A percentile compares a stretch with the other conserved stretches of the same genome.
Conservation (phyloP, 2,329 filamentous ascomycete genomes). For the Botrytis elliptica region DNA sequence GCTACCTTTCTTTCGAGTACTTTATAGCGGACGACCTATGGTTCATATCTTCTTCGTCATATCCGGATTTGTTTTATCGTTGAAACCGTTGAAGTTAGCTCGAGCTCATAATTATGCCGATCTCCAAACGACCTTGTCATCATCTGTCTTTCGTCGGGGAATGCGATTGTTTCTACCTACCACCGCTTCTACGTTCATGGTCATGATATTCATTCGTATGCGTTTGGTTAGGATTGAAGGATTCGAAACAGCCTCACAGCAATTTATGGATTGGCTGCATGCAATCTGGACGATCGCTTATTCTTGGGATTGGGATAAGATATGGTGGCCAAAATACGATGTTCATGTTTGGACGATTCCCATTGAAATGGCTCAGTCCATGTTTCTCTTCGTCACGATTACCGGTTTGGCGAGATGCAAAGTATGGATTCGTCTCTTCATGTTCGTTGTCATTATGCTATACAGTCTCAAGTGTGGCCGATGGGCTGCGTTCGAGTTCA, state of each 20-base stretch:
- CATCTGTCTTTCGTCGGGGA: constrained; percentile 48
- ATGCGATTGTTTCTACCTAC: constrained; percentile 48
- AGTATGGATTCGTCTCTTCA: constrained; percentile 29
- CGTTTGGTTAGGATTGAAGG: neutral
- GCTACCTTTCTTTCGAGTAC: constrained; percentile 46
- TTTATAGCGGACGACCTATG: constrained; percentile 49
- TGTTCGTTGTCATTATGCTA: constrained; percentile 29
- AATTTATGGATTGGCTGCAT: constrained; percentile 19
- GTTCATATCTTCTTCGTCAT: constrained; percentile 54
- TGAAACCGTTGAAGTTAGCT: constrained; percentile 45
- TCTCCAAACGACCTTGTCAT: constrained; percentile 45
- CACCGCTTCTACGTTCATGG: constrained; percentile 20
- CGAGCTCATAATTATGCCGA: constrained; percentile 42
- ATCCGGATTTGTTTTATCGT: constrained; percentile 49
- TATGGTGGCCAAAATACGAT: constrained; percentile 20
- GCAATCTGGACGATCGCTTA: constrained; percentile 19
- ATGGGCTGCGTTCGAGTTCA: constrained; percentile 43
- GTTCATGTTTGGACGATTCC: constrained; percentile 37
- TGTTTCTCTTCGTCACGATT: constrained; percentile 35
- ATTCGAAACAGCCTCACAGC: neutral
- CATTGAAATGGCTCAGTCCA: constrained; percentile 37
- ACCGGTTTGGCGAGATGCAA: constrained; percentile 33
- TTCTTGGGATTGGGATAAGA: constrained; percentile 22
- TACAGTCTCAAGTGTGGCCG: constrained; percentile 35
- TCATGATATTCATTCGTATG: constrained; percentile 13